Conservation (phyloP, 805 yeast species). For the Saccharomycopsis olivae region DNA sequence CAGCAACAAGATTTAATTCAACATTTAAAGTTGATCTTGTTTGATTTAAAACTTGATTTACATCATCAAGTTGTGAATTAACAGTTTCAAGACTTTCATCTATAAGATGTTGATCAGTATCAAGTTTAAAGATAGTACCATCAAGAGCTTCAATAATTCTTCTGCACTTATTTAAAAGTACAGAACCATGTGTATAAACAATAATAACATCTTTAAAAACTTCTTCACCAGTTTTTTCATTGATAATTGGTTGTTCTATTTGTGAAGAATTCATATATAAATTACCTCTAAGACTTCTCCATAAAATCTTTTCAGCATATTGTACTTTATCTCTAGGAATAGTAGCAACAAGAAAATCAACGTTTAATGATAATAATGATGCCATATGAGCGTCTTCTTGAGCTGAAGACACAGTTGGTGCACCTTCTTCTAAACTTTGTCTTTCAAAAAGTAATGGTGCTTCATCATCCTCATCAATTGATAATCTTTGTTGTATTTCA, state of each 20-base stretch:
- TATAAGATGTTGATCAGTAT: slow-evolving; percentile 31
- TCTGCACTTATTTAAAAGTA: slow-evolving; percentile 59
- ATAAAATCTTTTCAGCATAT: slow-evolving; percentile 68
- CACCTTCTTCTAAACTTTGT: slow-evolving; percentile 30
- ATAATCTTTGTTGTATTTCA: slow-evolving; percentile 21
- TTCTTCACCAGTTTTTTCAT: slow-evolving; percentile 41
- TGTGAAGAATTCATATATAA: slow-evolving; percentile 67
- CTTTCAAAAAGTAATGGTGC: slow-evolving; percentile 30
- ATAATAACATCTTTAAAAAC: slow-evolving; percentile 76
- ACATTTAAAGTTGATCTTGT: slow-evolving; percentile 62
- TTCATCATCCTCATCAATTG: slow-evolving; percentile 28
- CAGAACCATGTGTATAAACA: slow-evolving; percentile 83
- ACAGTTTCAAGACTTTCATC: slow-evolving; percentile 29
- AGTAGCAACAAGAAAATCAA: slow-evolving; percentile 67
- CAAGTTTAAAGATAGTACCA: slow-evolving; percentile 62
- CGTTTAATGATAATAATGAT: slow-evolving; percentile 24
- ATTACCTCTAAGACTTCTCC: slow-evolving; percentile 93
- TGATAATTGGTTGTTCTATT: slow-evolving; percentile 58
- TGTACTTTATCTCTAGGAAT: slow-evolving; percentile 61
- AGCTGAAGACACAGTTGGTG: slow-evolving; percentile 4
- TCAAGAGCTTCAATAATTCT: slow-evolving; percentile 86
- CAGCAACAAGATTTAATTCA: slow-evolving; percentile 71
- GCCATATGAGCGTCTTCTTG: not conserved
- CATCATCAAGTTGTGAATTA: slow-evolving; percentile 39
- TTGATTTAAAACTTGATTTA: slow-evolving; percentile 50